Percentiles rank a stretch among this genome's conserved stretches.
Evolutionary conservation across 2,329 filamentous ascomycete species (phyloP).

Genomic region (Fusarium brevicatenulatum): DNA sequence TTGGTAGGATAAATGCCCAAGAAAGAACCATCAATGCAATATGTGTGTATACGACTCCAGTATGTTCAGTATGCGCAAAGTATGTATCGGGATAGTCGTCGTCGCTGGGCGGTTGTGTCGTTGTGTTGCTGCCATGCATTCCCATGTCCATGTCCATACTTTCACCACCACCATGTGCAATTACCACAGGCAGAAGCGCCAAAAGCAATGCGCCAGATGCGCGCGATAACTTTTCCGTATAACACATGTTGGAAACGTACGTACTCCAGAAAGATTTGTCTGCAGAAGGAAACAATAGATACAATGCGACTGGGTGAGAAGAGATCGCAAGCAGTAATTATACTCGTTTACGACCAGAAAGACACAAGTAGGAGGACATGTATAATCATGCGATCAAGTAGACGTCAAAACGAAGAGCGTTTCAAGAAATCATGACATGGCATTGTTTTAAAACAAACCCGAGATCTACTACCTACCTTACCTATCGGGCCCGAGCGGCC

Average conservation of each 20-base stretch:
- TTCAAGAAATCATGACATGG: conserved; percentile 28
- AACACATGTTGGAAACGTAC: conserved; percentile 1
- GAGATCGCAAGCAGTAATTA: conserved; percentile 3
- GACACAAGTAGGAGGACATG: background rate
- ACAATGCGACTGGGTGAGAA: background rate
- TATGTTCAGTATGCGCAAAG: conserved; percentile 65
- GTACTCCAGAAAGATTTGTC: background rate
- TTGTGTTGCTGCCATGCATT: conserved; percentile 16
- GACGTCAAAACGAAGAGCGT: conserved; percentile 6
- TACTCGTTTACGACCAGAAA: background rate
- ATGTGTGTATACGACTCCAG: conserved; percentile 72
- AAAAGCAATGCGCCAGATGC: conserved; percentile 11
- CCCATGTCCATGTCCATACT: conserved; percentile 5
- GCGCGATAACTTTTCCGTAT: background rate
- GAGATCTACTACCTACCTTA: background rate
- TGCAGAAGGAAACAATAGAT: background rate
- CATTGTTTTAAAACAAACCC: conserved; percentile 22
- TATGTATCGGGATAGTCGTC: conserved; percentile 62
- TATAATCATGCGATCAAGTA: conserved; percentile 19
- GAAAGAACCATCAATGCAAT: conserved; percentile 75
- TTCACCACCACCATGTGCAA: conserved; percentile 35
- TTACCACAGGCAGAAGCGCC: conserved; percentile 28
- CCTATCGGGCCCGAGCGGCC: background rate
- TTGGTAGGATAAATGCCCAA: conserved; percentile 78
- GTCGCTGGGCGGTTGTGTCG: conserved; percentile 40